Evolutionary conservation across 2,329 filamentous ascomycete species (phyloP), one percentile per base, ranked within the genome.

Genomic region (Phialocephala subalpina): DNA sequence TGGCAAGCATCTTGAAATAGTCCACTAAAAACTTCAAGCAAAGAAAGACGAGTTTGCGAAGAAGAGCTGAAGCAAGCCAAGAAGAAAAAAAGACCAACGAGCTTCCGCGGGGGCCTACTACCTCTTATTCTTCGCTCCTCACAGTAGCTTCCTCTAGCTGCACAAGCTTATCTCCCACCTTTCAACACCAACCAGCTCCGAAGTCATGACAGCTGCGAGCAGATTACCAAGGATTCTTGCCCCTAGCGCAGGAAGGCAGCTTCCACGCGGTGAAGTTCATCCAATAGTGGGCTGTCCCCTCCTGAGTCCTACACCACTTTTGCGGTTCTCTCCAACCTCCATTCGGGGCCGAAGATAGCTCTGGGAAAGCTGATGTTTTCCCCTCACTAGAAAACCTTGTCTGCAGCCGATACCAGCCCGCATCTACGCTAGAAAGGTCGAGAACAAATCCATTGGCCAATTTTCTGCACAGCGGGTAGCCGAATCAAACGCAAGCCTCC

Each of bases 1-100:
- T 82, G 71, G 71, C 58, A 59, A 71, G 69, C 74, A 76, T 76
- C 40, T 69, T 74, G 69, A 65, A 16, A 45, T 12, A 33, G 8
- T 40, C 25, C 11, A 33, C 49, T 18, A 3, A 53, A 25, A 53
- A 3, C 49, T 53, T 53, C 49, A 6, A 53, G 12, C 20, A 47
- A 6, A 58, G n/a, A n/a, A 55, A 40, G 11, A 52, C n/a, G 7
- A 52, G 9, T n/a, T 12, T 22, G 25, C 7, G 29, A 12, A 3
- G 36, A 3, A 33, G 18, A 8, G 12, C 7, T 18, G 2, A 52
- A 25, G 22, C 38, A 57, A 3, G 6, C 36, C n/a, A 58, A 49
- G 45, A 33, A 20, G 16, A 27, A 58, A 27, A 58, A 38, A 14
- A 55, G 25, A 2, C 22, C 8, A 53, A 25, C 25, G 20, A 40